phyloP scores from a whole-genome alignment of 2,329 filamentous ascomycete genomes.

The Fusarium albosuccineum region DNA sequence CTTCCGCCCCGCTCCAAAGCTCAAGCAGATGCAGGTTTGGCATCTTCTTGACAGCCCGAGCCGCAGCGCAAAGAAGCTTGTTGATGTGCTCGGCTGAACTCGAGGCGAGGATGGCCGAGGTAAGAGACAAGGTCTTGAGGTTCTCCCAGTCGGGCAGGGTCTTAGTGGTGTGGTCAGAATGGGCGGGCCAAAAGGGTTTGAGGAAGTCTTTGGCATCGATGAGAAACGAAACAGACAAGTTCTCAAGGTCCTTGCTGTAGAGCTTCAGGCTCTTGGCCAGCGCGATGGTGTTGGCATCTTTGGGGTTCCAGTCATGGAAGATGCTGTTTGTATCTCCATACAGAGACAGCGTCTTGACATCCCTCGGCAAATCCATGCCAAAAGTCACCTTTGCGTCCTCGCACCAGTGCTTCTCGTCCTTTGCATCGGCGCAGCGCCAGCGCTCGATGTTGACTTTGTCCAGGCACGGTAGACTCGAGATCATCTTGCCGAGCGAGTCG shows the following conservation, averaged over 20 bases:
- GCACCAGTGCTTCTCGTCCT: background rate
- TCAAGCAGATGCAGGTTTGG: slow-evolving; percentile 10
- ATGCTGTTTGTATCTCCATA: background rate
- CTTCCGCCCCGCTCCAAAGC: background rate
- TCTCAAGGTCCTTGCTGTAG: slow-evolving; percentile 3
- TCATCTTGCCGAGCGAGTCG: background rate
- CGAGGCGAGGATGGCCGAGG: slow-evolving; percentile 1
- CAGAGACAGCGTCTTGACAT: slow-evolving; percentile 13
- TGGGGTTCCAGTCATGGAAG: background rate
- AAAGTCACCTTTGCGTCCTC: background rate
- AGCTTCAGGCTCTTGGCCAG: slow-evolving; percentile 16
- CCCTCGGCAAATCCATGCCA: background rate
- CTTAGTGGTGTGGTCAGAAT: background rate
- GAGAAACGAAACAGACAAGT: slow-evolving; percentile 19
- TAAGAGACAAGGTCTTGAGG: background rate
- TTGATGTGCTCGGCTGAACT: background rate
- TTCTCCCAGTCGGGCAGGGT: slow-evolving; percentile 3
- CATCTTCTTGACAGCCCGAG: slow-evolving; percentile 18
- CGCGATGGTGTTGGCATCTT: background rate
- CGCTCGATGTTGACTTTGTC: slow-evolving; percentile 3
- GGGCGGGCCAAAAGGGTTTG: background rate
- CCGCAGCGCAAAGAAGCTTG: slow-evolving; percentile 7
- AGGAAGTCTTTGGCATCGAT: slow-evolving; percentile 27
- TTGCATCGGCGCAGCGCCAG: background rate
- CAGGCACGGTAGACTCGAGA: background rate